A percentile compares a stretch with the other conserved stretches of the same genome.
Evolutionary conservation across 352 stramenopile species (phyloP).

Genomic region (Sclerospora graminicola): DNA sequence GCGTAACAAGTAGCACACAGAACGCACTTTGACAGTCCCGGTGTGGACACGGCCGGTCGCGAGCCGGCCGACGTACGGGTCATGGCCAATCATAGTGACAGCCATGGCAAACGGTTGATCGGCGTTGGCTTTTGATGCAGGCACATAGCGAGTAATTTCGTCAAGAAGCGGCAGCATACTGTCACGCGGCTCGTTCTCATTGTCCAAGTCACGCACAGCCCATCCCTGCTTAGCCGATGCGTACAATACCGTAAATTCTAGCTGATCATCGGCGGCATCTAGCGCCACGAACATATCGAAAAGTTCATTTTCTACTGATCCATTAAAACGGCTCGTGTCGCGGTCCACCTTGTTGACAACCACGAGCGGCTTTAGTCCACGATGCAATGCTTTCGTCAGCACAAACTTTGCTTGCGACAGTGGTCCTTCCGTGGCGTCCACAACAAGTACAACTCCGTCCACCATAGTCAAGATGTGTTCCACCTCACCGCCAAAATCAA

Average conservation of each 20-base stretch:
- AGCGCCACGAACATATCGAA: slow-evolving; percentile 96
- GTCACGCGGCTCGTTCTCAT: slow-evolving; percentile 38
- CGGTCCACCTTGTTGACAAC: slow-evolving; percentile 99
- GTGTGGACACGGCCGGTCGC: slow-evolving; percentile 93
- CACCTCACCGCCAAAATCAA: slow-evolving; percentile 98
- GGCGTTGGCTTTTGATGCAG: slow-evolving; percentile 75
- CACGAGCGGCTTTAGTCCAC: slow-evolving; percentile 90
- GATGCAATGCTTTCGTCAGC: slow-evolving; percentile 91
- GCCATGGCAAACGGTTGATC: slow-evolving; percentile 90
- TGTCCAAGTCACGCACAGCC: slow-evolving; percentile 86
- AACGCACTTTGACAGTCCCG: slow-evolving; percentile 70
- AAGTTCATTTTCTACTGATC: slow-evolving; percentile 94
- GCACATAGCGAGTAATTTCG: slow-evolving; percentile 91
- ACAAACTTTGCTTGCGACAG: slow-evolving; percentile 99
- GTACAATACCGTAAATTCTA: slow-evolving; percentile 96
- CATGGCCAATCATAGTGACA: slow-evolving; percentile 94
- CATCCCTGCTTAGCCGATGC: slow-evolving; percentile 93
- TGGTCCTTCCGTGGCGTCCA: slow-evolving; percentile 93
- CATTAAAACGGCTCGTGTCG: slow-evolving; percentile 82
- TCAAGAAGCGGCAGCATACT: slow-evolving; percentile 96
- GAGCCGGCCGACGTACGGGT: slow-evolving; percentile 96
- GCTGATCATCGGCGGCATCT: slow-evolving; percentile 89
- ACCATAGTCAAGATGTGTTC: slow-evolving; percentile 96
- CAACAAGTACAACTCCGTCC: slow-evolving; percentile 94
- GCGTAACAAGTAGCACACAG: neutral